Base-by-base conservation (phyloP, 2,329 filamentous ascomycete species). In the Periconia macrospinosa region DNA sequence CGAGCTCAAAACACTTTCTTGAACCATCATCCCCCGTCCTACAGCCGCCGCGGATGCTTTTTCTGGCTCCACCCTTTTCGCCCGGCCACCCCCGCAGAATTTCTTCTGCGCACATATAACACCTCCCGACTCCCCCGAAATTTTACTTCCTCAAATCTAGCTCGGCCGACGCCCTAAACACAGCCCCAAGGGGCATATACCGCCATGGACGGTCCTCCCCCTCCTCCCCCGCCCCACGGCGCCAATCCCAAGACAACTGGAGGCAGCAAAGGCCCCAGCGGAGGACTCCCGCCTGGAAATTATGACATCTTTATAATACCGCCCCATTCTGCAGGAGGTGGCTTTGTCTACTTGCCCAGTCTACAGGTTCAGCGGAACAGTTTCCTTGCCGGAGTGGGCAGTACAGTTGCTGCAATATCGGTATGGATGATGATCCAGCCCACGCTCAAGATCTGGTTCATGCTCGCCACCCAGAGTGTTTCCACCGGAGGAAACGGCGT, bases 241-340 rank as follows among this genome's bases (percentile, higher is more conserved):
- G 82, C 86, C 69, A 88, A 86, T 62, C 89, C 91, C 47, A 87
- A 87, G 72, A 84, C 84, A 18, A 75, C 71, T 13, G 66, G 60
- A 52, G 70, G 71, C 40, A 62, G 53, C 20, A 60, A 65, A 58
- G 67, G 66, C 20, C 61, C 64, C 42, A 56, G 56, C 46, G 79
- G 80, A 23, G 88, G 89, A 52, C 79, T 97, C 45, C 93, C 93
- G 2, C 83, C 89, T 1, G 92, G 93, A 51, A 95, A 94, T 71
- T 97, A 96, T 76, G 93, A 97, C 78, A 96, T 97, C 70, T 97
- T 97, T 78, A 89, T 97, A 72, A 92, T 97, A 67, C 93, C 93
- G 8, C 91, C 92, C 45, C 92, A 96, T 74, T 93, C 92, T 11
- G 83, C 92, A 7, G 93, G 93, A 49, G 86, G 87, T 0, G 93